These are phyloP conservation scores for Bromus sterilis DNA, from an alignment of 176 grass and related monocot species.

Conservation along the genomic window DNA sequence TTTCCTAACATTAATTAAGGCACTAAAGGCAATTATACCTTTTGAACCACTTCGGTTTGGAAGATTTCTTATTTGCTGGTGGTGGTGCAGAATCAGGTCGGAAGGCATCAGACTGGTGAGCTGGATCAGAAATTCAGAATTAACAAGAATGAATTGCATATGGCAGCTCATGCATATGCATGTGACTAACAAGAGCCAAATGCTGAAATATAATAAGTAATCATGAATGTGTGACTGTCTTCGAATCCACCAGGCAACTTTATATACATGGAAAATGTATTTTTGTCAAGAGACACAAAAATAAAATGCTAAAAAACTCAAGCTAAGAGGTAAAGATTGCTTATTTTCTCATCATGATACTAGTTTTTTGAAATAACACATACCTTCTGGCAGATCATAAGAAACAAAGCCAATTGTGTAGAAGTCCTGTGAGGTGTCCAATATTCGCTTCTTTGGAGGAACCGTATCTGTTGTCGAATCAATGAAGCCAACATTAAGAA, in stretches of 20 bases:
- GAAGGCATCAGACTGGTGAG: conserved; percentile 9
- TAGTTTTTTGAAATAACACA: not conserved
- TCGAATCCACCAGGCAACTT: not conserved
- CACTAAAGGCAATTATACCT: conserved; percentile 24
- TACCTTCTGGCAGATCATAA: conserved; percentile 89
- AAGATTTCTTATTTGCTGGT: conserved; percentile 55
- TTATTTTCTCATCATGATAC: conserved; percentile 3
- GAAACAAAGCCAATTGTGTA: conserved; percentile 76
- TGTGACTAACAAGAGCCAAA: too few species aligned
- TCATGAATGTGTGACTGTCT: not conserved
- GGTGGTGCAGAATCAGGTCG: conserved; percentile 44
- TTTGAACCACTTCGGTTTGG: conserved; percentile 97
- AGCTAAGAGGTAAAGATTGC: not conserved
- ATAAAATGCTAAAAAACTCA: not conserved
- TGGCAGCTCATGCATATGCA: not conserved
- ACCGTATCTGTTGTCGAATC: conserved; percentile 72
- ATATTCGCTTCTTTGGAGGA: conserved; percentile 79
- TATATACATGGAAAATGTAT: not conserved
- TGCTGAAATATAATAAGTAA: too few species aligned
- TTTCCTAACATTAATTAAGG: not conserved
- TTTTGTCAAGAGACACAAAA: not conserved
- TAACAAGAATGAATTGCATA: not conserved
- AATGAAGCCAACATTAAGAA: conserved; percentile 8
- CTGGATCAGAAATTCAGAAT: conserved; percentile 30
- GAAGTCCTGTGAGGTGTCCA: conserved; percentile 81